These are phyloP conservation scores for Prunus fruticosa DNA, from an alignment of 306 rosid genomes.

Conservation along the genomic window DNA sequence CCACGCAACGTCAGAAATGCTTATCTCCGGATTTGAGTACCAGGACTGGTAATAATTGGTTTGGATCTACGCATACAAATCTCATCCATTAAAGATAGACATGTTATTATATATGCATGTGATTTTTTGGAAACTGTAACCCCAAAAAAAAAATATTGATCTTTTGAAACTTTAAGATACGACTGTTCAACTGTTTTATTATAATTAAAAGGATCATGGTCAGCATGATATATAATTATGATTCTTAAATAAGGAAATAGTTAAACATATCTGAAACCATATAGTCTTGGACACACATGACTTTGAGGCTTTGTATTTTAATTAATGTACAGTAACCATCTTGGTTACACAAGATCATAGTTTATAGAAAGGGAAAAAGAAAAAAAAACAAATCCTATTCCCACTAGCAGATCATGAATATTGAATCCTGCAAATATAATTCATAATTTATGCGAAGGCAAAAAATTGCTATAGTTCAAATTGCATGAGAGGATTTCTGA, in stretches of 20 bases:
- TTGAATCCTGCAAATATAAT: too few species aligned
- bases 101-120: neutral
- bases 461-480: too few species aligned
- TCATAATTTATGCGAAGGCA: too few species aligned
- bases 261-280: constrained; percentile 13
- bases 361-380: neutral
- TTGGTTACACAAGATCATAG: constrained; percentile 10
- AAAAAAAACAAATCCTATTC: neutral
- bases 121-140: constrained; percentile 2
- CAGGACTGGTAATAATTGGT: constrained; percentile 21
- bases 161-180: constrained; percentile 6
- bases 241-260: constrained; percentile 4
- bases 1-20: too few species aligned
- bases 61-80: constrained; percentile 18
- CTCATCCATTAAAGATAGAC: constrained; percentile 26
- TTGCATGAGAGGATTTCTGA: too few species aligned
- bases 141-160: neutral
- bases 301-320: constrained; percentile 8
- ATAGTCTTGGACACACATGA: constrained; percentile 2
- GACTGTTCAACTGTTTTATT: neutral
- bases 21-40: constrained; percentile 36
- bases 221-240: constrained; percentile 9
- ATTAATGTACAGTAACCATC: constrained; percentile 6
- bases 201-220: neutral
- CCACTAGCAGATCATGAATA: neutral